A percentile compares a stretch with the other conserved stretches of the same genome.
These are phyloP conservation scores for Scedosporium minutisporum DNA, from an alignment of 2,329 filamentous ascomycete genomes.

Conservation along the genomic window DNA sequence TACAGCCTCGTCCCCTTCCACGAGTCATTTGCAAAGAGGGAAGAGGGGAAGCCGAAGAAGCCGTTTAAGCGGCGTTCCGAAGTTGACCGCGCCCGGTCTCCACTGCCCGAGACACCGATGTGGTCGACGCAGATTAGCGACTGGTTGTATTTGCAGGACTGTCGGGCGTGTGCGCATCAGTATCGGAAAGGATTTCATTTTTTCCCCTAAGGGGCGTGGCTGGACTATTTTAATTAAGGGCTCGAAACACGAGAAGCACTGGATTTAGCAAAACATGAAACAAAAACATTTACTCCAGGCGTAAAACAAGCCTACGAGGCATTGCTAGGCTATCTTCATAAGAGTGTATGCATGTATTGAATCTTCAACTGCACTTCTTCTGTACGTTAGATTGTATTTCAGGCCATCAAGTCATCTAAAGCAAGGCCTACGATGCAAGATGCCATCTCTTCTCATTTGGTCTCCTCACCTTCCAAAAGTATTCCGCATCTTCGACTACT, in stretches of 20 bases:
- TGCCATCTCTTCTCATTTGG: not conserved
- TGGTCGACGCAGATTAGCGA: not conserved
- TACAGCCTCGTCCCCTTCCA: slow-evolving; percentile 15
- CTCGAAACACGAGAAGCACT: not conserved
- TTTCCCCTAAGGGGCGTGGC: not conserved
- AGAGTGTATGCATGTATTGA: not conserved
- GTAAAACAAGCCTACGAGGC: too few species aligned
- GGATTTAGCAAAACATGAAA: not conserved
- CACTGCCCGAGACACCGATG: too few species aligned
- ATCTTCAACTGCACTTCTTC: not conserved
- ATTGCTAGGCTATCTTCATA: too few species aligned
- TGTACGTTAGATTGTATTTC: not conserved
- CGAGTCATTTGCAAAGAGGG: slow-evolving; percentile 7
- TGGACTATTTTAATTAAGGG: too few species aligned
- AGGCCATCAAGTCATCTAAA: not conserved
- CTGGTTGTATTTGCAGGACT: not conserved
- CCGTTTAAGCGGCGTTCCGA: too few species aligned
- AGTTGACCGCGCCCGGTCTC: too few species aligned
- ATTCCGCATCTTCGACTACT: not conserved
- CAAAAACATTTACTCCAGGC: too few species aligned
- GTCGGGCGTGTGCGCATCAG: not conserved
- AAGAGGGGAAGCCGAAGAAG: not conserved
- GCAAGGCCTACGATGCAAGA: not conserved
- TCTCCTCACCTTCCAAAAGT: not conserved
- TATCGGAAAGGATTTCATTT: not conserved